These are phyloP conservation scores for Chaetomium olivaceum DNA, from an alignment of 2,329 filamentous ascomycete species.

Conservation along the genomic window DNA sequence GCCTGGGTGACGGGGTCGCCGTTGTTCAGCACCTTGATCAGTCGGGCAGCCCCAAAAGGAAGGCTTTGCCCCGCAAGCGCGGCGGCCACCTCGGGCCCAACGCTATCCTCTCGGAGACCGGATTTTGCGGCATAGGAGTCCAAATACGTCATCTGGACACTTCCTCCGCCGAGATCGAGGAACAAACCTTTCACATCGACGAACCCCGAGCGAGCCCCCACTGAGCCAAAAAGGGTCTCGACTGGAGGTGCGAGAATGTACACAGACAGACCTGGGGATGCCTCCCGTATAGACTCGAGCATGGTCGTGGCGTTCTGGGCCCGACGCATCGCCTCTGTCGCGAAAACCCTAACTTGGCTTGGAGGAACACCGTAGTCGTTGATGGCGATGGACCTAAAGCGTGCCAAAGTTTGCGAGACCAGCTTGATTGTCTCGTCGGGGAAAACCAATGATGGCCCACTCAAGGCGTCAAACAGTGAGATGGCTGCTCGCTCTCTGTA, in stretches of 20 bases:
- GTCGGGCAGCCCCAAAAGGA: slow-evolving; percentile 61
- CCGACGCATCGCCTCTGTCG: slow-evolving; percentile 85
- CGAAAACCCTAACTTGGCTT: slow-evolving; percentile 70
- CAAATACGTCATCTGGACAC: slow-evolving; percentile 65
- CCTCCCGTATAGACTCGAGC: slow-evolving; percentile 60
- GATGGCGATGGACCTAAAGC: slow-evolving; percentile 69
- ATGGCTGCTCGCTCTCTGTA: slow-evolving; percentile 78
- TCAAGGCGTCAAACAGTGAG: slow-evolving; percentile 82
- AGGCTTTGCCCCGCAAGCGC: slow-evolving; percentile 58
- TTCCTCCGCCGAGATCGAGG: slow-evolving; percentile 80
- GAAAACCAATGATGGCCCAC: slow-evolving; percentile 51
- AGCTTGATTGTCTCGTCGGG: slow-evolving; percentile 58
- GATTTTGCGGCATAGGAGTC: slow-evolving; percentile 44
- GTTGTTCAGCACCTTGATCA: slow-evolving; percentile 52
- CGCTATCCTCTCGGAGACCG: slow-evolving; percentile 17
- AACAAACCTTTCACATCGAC: slow-evolving; percentile 70
- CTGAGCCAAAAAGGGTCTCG: slow-evolving; percentile 79
- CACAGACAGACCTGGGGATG: slow-evolving; percentile 66
- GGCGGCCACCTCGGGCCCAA: slow-evolving; percentile 53
- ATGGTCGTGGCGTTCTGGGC: slow-evolving; percentile 73
- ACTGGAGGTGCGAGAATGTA: slow-evolving; percentile 74
- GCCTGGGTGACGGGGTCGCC: slow-evolving; percentile 44
- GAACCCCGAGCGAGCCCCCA: slow-evolving; percentile 79
- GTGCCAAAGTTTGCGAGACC: slow-evolving; percentile 67
- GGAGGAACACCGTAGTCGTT: slow-evolving; percentile 66